Evolutionary conservation across 2,329 filamentous ascomycete genomes (phyloP).

Genomic region (Colletotrichum lindemuthianum): DNA sequence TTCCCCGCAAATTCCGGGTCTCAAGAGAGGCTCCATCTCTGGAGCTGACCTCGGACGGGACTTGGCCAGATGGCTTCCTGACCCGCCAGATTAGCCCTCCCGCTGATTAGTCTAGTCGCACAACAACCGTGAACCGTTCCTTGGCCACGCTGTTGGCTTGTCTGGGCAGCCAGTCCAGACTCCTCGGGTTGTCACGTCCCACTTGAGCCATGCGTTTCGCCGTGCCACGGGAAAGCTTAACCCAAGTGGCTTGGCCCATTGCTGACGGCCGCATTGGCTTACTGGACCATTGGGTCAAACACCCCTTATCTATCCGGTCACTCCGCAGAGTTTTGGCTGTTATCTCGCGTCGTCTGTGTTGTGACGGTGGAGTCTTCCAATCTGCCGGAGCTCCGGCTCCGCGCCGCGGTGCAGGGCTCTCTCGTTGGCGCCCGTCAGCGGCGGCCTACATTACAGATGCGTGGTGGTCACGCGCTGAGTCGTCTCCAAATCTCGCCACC

Average conservation of each 20-base stretch:
- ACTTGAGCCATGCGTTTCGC: constrained; percentile 17
- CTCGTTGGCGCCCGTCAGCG: not conserved
- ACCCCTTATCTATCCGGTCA: not conserved
- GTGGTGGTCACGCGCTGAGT: constrained; percentile 12
- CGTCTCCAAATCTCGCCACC: constrained; percentile 13
- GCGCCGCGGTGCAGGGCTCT: constrained; percentile 14
- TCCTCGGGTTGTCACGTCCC: constrained; percentile 8
- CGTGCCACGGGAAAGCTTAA: constrained; percentile 34
- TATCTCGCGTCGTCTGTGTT: not conserved
- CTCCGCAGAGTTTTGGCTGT: too few species aligned
- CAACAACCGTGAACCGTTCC: constrained; percentile 33
- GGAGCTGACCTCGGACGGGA: not conserved
- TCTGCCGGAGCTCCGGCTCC: constrained; percentile 23
- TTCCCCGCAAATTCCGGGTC: constrained; percentile 34
- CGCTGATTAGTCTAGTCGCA: constrained; percentile 22
- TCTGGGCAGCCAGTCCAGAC: constrained; percentile 13
- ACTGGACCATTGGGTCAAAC: too few species aligned
- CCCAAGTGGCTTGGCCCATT: constrained; percentile 4
- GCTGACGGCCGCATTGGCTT: not conserved
- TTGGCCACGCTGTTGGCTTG: constrained; percentile 25
- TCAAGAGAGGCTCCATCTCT: constrained; percentile 11
- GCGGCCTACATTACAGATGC: constrained; percentile 1
- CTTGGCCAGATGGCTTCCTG: constrained; percentile 21
- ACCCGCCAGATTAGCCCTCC: constrained; percentile 33
- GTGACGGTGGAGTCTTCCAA: not conserved